Evolutionary conservation across 2,329 filamentous ascomycete species (phyloP), one percentile per base, ranked within the genome.

Genomic region (Diaporthe longicolla): DNA sequence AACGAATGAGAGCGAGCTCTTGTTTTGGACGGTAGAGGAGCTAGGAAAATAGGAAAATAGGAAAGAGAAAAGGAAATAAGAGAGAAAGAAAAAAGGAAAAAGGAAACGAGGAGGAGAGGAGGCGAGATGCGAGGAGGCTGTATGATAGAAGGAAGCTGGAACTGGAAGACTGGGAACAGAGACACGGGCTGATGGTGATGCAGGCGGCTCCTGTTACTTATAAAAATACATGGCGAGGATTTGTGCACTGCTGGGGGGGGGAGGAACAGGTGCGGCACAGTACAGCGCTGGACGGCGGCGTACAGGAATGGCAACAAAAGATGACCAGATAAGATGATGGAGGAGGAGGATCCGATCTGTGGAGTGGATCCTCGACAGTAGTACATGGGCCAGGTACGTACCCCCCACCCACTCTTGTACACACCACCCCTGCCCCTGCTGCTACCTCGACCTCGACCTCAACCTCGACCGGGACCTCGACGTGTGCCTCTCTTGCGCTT

Each of bases 151-250:
- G 73, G 73, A 59, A 32, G 54, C 71, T 69, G 59, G 71, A 68
- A 73, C 40, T 73, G 71, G 55, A 26, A 68, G 54, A 40, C 59
- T 29, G 29, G 71, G 13, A 72, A 57, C n/a, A 58, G 71, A 57
- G 61, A 57, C 50, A 72, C 59, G 24, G 19, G 19, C 48, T 35
- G 61, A 37, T 50, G 40, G 71, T 68, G 59, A 48, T 68, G 71
- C 59, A 69, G 61, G 71, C 63, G 59, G 71, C 52, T 69, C 50
- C 61, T 73, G 40, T 68, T 69, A 73, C 61, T 68, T 68, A 73
- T 73, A 73, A 73, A 73, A 69, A 73, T 73, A 73, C 61, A 73
- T 66, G 48, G 50, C 63, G 52, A 73, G 71, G 71, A 73, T 73
- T 32, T 69, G 65, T 29, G 66, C 29, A 26, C 61, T 37, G 10